These are phyloP conservation scores for Ustilago tritici DNA, from an alignment of 1,284 basidiomycete species.

Conservation along the genomic window DNA sequence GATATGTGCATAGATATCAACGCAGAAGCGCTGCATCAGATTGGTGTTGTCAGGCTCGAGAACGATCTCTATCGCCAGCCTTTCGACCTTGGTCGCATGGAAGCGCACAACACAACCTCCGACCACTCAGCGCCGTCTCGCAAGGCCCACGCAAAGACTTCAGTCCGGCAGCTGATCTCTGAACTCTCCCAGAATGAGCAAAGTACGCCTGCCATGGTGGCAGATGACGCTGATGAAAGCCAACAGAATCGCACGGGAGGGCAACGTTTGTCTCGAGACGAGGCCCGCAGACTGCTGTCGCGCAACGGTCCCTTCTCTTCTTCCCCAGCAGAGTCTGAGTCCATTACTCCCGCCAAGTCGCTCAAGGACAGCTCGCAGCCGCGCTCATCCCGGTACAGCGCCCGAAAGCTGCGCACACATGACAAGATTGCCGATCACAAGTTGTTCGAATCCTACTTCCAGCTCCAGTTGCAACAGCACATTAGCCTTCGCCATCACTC, in stretches of 20 bases:
- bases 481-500: constrained; percentile 19
- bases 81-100: constrained; percentile 21
- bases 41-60: constrained; percentile 28
- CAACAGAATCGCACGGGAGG: not conserved
- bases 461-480: constrained; percentile 43
- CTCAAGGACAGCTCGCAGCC: not conserved
- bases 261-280: constrained; percentile 18
- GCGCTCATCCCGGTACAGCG: constrained; percentile 3
- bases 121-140: not conserved
- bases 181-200: constrained; percentile 16
- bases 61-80: constrained; percentile 22
- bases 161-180: constrained; percentile 13
- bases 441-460: constrained; percentile 44
- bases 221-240: not conserved
- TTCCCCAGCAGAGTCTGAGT: not conserved
- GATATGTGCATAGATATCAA: constrained; percentile 26
- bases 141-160: not conserved
- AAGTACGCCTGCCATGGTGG: constrained; percentile 1
- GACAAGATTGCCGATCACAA: constrained; percentile 37
- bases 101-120: not conserved
- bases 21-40: constrained; percentile 30
- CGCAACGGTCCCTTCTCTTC: constrained; percentile 7
- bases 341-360: not conserved
- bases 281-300: constrained; percentile 26
- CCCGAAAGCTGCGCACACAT: constrained; percentile 25